A percentile compares a stretch with the other conserved stretches of the same genome.
Evolutionary conservation across 768 basidiomycete genomes (phyloP).

Genomic region (Fistulinella prunicolor): DNA sequence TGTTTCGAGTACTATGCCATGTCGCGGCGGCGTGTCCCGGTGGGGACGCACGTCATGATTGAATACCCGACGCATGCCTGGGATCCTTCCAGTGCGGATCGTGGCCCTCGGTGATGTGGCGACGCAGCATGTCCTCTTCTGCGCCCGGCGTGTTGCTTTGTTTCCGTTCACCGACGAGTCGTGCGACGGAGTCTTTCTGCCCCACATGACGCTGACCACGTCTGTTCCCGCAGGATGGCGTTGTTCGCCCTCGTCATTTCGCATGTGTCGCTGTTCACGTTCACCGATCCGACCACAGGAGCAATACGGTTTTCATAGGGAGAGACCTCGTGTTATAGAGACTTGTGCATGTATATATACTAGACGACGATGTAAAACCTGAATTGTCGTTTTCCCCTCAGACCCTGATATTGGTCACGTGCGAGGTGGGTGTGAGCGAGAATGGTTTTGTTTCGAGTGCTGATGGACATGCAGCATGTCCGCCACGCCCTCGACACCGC

Average conservation of each 20-base stretch:
- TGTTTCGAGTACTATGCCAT: not conserved
- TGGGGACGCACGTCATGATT: conserved; percentile 4
- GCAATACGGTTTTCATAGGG: conserved; percentile 31
- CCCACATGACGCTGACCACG: conserved; percentile 27
- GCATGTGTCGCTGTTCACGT: conserved; percentile 30
- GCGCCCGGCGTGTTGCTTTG: conserved; percentile 11
- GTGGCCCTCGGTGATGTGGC: conserved; percentile 16
- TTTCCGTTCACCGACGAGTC: conserved; percentile 23
- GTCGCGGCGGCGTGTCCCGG: not conserved
- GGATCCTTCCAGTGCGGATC: conserved; percentile 15
- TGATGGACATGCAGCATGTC: conserved; percentile 29
- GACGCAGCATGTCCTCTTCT: conserved; percentile 15
- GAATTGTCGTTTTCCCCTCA: not conserved
- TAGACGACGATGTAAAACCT: not conserved
- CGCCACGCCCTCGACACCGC: conserved; percentile 29
- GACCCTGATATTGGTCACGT: conserved; percentile 27
- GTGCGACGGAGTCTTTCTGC: conserved; percentile 4
- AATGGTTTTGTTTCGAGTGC: not conserved
- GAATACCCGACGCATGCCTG: conserved; percentile 11
- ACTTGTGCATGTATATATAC: conserved; percentile 17
- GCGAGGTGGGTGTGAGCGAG: conserved; percentile 16
- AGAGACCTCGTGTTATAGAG: conserved; percentile 17
- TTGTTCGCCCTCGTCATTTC: conserved; percentile 31
- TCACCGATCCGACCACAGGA: conserved; percentile 33
- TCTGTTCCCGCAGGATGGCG: conserved; percentile 33